phyloP scores from a whole-genome alignment of 2,329 filamentous ascomycete genomes.

The Ophiostoma angusticollis region DNA sequence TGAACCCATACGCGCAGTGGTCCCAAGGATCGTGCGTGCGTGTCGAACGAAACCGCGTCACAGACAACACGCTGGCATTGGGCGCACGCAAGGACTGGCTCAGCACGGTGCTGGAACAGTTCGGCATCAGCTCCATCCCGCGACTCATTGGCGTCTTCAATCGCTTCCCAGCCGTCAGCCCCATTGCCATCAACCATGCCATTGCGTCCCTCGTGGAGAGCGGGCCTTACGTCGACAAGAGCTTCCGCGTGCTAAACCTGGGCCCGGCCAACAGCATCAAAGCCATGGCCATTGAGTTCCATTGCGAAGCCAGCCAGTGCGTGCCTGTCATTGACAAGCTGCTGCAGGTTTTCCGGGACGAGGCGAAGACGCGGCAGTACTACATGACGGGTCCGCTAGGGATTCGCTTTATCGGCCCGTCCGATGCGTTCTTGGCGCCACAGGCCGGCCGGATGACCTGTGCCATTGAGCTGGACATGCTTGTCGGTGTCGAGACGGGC shows the following conservation, averaged over 20 bases:
- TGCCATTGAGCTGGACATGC: constrained; percentile 17
- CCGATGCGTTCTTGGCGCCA: constrained; percentile 16
- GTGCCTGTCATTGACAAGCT: constrained; percentile 14
- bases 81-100: constrained; percentile 15
- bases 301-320: constrained; percentile 14
- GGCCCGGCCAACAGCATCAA: constrained; percentile 16
- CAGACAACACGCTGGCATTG: constrained; percentile 2
- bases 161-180: constrained; percentile 13
- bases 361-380: constrained; percentile 12
- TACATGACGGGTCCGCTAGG: constrained; percentile 18
- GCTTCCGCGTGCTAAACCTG: constrained; percentile 17
- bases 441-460: constrained; percentile 16
- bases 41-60: constrained; percentile 13
- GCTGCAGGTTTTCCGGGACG: constrained; percentile 13
- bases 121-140: constrained; percentile 13
- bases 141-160: constrained; percentile 13
- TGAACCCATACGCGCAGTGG: constrained; percentile 16
- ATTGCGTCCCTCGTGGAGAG: constrained; percentile 14
- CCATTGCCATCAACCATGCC: constrained; percentile 14
- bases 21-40: constrained; percentile 12
- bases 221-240: constrained; percentile 17
- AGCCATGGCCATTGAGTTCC: constrained; percentile 15
- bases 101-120: constrained; percentile 13
- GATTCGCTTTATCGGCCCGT: constrained; percentile 14
- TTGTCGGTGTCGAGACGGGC: constrained; percentile 14